These are phyloP conservation scores for Cyclotella baltica DNA, from an alignment of 108 stramenopile genomes.

Conservation along the genomic window DNA sequence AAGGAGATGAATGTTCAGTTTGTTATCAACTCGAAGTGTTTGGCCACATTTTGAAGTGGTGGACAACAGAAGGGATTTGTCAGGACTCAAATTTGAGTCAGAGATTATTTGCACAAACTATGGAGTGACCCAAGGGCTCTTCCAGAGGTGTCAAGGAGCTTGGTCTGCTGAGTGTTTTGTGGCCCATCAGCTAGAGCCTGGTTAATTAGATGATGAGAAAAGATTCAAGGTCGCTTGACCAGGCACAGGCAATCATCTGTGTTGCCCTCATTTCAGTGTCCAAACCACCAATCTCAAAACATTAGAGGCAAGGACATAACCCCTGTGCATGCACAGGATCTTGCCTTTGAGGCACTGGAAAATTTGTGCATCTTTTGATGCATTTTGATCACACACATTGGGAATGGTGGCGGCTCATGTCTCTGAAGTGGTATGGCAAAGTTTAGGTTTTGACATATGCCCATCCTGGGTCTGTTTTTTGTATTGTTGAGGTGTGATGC, in stretches of 20 bases:
- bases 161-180: constrained; percentile 19
- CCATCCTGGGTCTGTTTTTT: neutral
- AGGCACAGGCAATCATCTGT: neutral
- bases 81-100: neutral
- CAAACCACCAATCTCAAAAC: no score
- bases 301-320: no score
- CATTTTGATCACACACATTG: neutral
- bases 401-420: neutral
- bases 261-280: no score
- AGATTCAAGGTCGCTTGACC: neutral
- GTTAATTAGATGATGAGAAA: no score
- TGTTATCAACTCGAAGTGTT: no score
- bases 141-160: neutral
- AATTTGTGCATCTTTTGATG: constrained; percentile 6
- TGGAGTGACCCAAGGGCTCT: neutral
- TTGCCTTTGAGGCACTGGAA: neutral
- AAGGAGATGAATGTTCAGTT: no score
- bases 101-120: no score
- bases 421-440: neutral
- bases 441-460: neutral
- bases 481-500: neutral
- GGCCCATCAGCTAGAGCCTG: neutral
- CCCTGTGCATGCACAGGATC: neutral
- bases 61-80: no score
- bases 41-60: no score